Evolutionary conservation across 2,329 filamentous ascomycete species (phyloP).

Genomic region (Aspergillus fumigatiaffinis): DNA sequence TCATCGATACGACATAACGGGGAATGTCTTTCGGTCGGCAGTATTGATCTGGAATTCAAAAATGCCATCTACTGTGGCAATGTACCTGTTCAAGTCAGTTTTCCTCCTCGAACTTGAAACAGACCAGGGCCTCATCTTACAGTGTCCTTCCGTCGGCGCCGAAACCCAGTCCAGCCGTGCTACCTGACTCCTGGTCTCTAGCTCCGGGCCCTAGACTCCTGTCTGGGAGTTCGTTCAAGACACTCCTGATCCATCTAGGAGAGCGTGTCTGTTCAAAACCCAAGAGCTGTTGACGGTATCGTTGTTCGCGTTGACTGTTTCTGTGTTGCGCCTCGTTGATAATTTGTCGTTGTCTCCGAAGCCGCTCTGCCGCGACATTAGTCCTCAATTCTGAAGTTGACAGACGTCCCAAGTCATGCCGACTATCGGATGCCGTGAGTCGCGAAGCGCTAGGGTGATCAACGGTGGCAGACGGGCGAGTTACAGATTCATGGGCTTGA

Average conservation of each 20-base stretch:
- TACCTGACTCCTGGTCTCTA: slow-evolving; percentile 36
- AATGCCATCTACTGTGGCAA: slow-evolving; percentile 47
- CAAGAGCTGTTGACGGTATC: slow-evolving; percentile 31
- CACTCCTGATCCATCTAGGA: slow-evolving; percentile 35
- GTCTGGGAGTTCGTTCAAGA: slow-evolving; percentile 34
- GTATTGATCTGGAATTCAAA: slow-evolving; percentile 46
- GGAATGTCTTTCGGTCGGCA: slow-evolving; percentile 46
- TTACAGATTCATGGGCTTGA: slow-evolving; percentile 13
- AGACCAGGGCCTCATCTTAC: slow-evolving; percentile 30
- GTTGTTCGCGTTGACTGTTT: slow-evolving; percentile 27
- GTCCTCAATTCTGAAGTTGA: slow-evolving; percentile 33
- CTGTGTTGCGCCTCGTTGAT: slow-evolving; percentile 32
- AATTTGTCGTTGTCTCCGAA: slow-evolving; percentile 35
- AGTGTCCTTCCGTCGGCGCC: slow-evolving; percentile 44
- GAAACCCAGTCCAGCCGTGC: slow-evolving; percentile 47
- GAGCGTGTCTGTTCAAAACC: slow-evolving; percentile 34
- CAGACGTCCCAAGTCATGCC: slow-evolving; percentile 25
- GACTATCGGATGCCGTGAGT: slow-evolving; percentile 26
- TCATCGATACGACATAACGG: slow-evolving; percentile 41
- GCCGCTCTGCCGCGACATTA: slow-evolving; percentile 37
- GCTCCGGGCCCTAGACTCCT: slow-evolving; percentile 26
- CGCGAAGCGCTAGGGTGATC: slow-evolving; percentile 22
- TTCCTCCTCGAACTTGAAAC: neutral
- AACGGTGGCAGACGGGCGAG: slow-evolving; percentile 17
- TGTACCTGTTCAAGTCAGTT: slow-evolving; percentile 34